Conservation (phyloP, 2,329 filamentous ascomycete genomes). For the Colletotrichum kahawae region DNA sequence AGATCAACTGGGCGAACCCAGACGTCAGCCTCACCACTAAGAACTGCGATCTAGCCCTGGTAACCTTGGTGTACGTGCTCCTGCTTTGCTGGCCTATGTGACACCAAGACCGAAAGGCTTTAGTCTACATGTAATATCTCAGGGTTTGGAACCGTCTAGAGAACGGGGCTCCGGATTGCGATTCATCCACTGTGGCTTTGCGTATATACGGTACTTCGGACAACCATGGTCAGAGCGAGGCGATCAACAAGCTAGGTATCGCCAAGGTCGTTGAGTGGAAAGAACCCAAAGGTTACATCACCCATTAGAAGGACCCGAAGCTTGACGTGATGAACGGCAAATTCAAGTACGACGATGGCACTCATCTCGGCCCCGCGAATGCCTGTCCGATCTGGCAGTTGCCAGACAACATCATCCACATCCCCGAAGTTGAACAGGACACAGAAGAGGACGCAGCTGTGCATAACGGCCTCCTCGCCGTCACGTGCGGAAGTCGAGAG, state of each 20-base stretch:
- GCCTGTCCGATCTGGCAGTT: too few relatives aligned
- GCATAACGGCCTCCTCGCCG: neutral
- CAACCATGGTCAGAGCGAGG: neutral
- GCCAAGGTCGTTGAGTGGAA: neutral
- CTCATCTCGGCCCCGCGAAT: neutral
- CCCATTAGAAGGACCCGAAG: neutral
- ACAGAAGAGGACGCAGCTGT: neutral
- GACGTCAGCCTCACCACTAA: neutral
- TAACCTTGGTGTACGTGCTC: fast-evolving
- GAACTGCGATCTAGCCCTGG: neutral
- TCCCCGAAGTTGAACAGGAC: neutral
- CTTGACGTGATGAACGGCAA: neutral
- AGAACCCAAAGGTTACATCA: neutral
- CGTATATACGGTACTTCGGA: neutral
- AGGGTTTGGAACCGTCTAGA: neutral
- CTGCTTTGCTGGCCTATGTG: neutral
- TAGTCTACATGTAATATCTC: neutral
- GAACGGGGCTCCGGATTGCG: neutral
- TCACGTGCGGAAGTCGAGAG: neutral
- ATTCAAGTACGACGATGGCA: neutral
- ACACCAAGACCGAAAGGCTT: neutral
- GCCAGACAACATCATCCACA: neutral
- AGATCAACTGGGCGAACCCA: neutral
- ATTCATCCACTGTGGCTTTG: neutral
- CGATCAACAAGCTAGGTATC: neutral